Base-by-base conservation (phyloP, 2,329 filamentous ascomycete species). In the Aureobasidium sp. region DNA sequence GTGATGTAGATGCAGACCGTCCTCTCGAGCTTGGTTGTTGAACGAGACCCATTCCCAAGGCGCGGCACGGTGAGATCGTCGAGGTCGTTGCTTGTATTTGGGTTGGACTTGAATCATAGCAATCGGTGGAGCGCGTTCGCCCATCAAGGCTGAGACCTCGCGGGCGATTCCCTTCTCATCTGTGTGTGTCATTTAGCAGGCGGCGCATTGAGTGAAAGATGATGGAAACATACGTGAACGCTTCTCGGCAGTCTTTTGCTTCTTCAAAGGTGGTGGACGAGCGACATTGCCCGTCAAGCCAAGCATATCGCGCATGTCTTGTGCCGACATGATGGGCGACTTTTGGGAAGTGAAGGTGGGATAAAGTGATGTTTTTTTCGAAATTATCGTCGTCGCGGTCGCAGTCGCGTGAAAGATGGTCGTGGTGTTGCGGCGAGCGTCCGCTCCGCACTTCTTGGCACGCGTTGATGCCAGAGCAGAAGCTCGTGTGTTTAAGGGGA, bases 291-390 rank as follows among this genome's bases (percentile, higher is more conserved):
- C 73, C 60, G 85, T 84, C 66, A 95, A 76, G 69, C 90, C 88
- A 65, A 95, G 82, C 66, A 95, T 88, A 68, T 95, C 89, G 73
- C 87, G 88, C 62, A 94, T 81, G 76, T 95, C 89, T 59, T 68
- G 56, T 39, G 57, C 55, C 50, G 57, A 58, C 58, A 58, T 58
- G 12, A 32, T 56, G 37, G 25, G 29, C 22, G 17, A 14, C 11
- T 37, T 27, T 19, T 29, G 38, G 8, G 25, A 39, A 22, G 14
- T 16, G 11, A 24, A 45, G 41, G 14, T 24, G 41, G 12, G 14
- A 19, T 21, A 12, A 22, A 22, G 7, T 21, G 8, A n/a, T 42
- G 25, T 7, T 17, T 17, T 29, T 6, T 19, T 37, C 19, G 59
- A n/a, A 21, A 38, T 34, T 12, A 19, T 41, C 25, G 35, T 19